A percentile compares a stretch with the other conserved stretches of the same genome.
Conservation (phyloP, 805 yeast genomes). For the Sungouiozyma ichnusensis region DNA sequence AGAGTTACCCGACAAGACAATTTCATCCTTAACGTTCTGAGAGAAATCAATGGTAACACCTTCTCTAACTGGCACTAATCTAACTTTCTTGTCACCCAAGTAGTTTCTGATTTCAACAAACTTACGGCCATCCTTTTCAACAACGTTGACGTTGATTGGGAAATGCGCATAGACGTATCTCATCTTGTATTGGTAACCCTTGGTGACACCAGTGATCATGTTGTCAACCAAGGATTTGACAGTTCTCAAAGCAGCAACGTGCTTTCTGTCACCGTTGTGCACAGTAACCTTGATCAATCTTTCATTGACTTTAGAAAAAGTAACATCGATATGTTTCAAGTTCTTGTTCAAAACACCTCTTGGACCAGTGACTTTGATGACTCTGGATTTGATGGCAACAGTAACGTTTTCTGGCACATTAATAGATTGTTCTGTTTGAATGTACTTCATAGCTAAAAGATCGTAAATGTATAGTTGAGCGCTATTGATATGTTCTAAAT, state of each 20-base stretch:
- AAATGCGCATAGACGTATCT: slow-evolving; percentile 99
- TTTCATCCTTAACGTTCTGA: slow-evolving; percentile 85
- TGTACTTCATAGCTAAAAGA: slow-evolving; percentile 64
- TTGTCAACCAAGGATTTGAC: slow-evolving; percentile 91
- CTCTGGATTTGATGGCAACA: slow-evolving; percentile 85
- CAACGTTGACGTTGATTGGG: slow-evolving; percentile 96
- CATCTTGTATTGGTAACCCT: slow-evolving; percentile 99
- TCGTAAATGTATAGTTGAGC: too few relatives aligned
- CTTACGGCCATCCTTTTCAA: slow-evolving; percentile 63
- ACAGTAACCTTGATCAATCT: slow-evolving; percentile 68
- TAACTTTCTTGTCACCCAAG: slow-evolving; percentile 98
- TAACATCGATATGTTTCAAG: slow-evolving; percentile 89
- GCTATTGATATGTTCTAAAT: too few relatives aligned
- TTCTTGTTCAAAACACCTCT: slow-evolving; percentile 89
- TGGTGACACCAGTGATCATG: slow-evolving; percentile 97
- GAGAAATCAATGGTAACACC: slow-evolving; percentile 86
- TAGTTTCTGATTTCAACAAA: slow-evolving; percentile 96
- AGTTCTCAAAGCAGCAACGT: slow-evolving; percentile 98
- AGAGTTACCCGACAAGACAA: slow-evolving; percentile 63
- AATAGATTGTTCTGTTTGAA: slow-evolving; percentile 75
- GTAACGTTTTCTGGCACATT: slow-evolving; percentile 89
- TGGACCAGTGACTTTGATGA: slow-evolving; percentile 88
- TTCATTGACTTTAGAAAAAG: slow-evolving; percentile 69
- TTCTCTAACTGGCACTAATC: slow-evolving; percentile 74
- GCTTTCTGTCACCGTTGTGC: slow-evolving; percentile 99